Conservation (phyloP, 2,329 filamentous ascomycete genomes). For the Sclerotinia borealis region DNA sequence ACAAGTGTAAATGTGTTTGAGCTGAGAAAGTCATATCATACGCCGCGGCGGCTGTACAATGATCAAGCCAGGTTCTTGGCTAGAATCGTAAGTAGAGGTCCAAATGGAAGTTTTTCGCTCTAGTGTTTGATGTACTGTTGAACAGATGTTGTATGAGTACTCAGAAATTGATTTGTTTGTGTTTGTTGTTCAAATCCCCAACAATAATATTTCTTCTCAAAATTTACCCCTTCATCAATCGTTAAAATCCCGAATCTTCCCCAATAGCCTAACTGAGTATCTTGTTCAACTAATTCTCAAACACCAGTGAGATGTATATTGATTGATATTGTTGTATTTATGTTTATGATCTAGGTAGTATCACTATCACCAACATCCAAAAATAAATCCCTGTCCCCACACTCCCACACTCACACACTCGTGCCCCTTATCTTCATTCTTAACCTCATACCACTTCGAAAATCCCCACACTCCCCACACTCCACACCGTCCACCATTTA, state of each 20-base stretch:
- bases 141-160: neutral
- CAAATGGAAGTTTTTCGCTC: neutral
- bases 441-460: neutral
- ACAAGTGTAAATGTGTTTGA: neutral
- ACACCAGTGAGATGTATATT: neutral
- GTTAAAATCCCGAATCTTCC: neutral
- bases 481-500: neutral
- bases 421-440: constrained; percentile 5
- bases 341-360: too few relatives aligned
- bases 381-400: constrained; percentile 1
- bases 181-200: neutral
- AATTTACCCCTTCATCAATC: constrained; percentile 2
- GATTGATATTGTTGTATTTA: too few relatives aligned
- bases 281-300: neutral
- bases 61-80: neutral
- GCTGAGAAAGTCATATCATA: neutral
- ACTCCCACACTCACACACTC: neutral
- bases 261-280: too few relatives aligned
- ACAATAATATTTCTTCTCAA: neutral
- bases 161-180: neutral
- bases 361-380: neutral
- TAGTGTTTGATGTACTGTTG: neutral
- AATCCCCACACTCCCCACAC: constrained; percentile 1
- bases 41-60: neutral
- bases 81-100: neutral